Base-by-base conservation (phyloP, 2,329 filamentous ascomycete species). In the Diaporthe humulicola region DNA sequence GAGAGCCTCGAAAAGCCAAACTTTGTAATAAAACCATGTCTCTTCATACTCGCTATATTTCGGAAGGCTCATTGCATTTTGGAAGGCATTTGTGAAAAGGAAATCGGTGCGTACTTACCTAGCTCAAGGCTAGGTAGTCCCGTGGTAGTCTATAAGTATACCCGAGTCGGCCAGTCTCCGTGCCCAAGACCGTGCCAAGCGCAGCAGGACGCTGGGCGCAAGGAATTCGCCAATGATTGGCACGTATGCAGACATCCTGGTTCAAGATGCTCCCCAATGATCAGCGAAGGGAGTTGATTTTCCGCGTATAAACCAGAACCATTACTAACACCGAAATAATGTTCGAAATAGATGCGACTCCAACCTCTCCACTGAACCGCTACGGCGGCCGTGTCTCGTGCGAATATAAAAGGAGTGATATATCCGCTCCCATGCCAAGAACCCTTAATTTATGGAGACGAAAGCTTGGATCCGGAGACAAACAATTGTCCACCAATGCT, bases 371-470 rank as follows among this genome's bases (percentile, higher is more conserved):
- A 57, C 54, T n/a, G 8, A 36, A n/a, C 9, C 10, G 30, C 30
- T 36, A 57, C 4, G 17, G 54, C 19, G 54, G 19, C 17, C 30
- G 15, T 33, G 54, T 36, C 54, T 36, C 54, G 54, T 57, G 3
- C 8, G 30, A 57, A 17, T 36, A n/a, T n/a, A 57, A 36, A 57
- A 9, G 9, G 5, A n/a, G 54, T 36, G 30, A 57, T 57, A 14
- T 57, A n/a, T n/a, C 54, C 30, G 54, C 54, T 57, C 54, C 54
- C 30, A 57, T 4, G 54, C 54, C 54, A 57, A 57, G 54, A 36
- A n/a, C 8, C 54, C 30, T 57, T 57, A 57, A 36, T 36, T 14
- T 36, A 57, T 36, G 30, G 17, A 36, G 54, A 57, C 54, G 10
- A 57, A 36, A 36, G 30, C 30, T 36, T 57, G 30, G 54, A 30